Evolutionary conservation across 1,284 basidiomycete genomes (phyloP).

Genomic region (Tylopilus sp.): DNA sequence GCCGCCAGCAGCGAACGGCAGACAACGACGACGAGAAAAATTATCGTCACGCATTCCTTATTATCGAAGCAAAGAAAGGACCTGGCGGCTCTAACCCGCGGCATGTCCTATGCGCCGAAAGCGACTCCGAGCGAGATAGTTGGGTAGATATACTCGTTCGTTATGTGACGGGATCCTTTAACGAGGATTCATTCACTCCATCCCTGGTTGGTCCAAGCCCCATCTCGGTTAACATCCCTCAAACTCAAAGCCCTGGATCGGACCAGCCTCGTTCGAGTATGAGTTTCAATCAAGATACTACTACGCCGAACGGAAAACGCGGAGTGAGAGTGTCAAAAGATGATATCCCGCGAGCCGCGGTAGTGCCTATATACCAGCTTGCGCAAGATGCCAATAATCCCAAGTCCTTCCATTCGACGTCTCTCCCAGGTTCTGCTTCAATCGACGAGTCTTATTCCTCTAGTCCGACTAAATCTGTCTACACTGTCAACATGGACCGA

Average conservation of each 20-base stretch:
- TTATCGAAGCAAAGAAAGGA: slow-evolving; percentile 80
- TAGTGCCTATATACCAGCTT: slow-evolving; percentile 60
- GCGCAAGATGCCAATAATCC: slow-evolving; percentile 52
- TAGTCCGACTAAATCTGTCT: slow-evolving; percentile 53
- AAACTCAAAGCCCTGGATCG: slow-evolving; percentile 22
- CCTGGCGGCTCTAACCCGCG: slow-evolving; percentile 70
- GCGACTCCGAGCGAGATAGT: slow-evolving; percentile 85
- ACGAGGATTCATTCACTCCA: slow-evolving; percentile 50
- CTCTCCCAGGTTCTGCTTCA: slow-evolving; percentile 23
- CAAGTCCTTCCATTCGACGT: slow-evolving; percentile 55
- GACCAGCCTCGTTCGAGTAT: slow-evolving; percentile 56
- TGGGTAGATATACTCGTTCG: slow-evolving; percentile 95
- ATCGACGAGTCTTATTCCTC: slow-evolving; percentile 43
- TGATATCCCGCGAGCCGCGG: slow-evolving; percentile 54
- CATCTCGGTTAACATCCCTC: slow-evolving; percentile 24
- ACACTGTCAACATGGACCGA: slow-evolving; percentile 38
- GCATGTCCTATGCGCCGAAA: slow-evolving; percentile 95
- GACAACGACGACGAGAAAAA: slow-evolving; percentile 82
- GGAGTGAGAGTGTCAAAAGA: slow-evolving; percentile 53
- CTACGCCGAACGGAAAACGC: slow-evolving; percentile 36
- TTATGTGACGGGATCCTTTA: slow-evolving; percentile 71
- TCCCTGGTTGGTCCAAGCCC: slow-evolving; percentile 27
- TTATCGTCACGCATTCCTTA: slow-evolving; percentile 94
- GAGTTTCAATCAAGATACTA: slow-evolving; percentile 48
- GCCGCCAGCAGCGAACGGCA: slow-evolving; percentile 41